Percentiles rank a stretch among this genome's conserved stretches.
Conservation (phyloP, 208 protist genomes). For the Leishmania lainsoni region DNA sequence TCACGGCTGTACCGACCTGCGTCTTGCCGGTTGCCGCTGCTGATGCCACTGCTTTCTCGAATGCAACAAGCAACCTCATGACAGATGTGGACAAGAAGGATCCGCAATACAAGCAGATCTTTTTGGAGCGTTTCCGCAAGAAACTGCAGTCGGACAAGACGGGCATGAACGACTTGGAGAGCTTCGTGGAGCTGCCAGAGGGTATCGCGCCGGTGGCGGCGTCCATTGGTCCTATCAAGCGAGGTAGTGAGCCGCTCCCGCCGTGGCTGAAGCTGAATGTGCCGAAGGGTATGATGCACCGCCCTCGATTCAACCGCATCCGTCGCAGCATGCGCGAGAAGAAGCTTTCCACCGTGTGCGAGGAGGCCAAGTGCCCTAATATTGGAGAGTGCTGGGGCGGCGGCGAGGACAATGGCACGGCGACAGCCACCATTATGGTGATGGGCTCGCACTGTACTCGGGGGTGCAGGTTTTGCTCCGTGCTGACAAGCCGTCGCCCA, state of each 20-base stretch:
- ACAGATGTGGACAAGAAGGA: slow-evolving; percentile 45
- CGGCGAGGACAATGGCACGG: slow-evolving; percentile 75
- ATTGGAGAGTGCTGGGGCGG: slow-evolving; percentile 98
- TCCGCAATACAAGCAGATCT: slow-evolving; percentile 70
- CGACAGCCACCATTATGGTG: slow-evolving; percentile 98
- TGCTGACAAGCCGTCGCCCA: slow-evolving; percentile 94
- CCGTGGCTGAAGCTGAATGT: slow-evolving; percentile 93
- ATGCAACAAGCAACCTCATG: slow-evolving; percentile 24
- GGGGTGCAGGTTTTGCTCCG: slow-evolving; percentile 98
- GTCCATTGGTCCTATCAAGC: slow-evolving; percentile 77
- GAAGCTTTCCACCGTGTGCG: slow-evolving; percentile 90
- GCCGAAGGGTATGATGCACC: slow-evolving; percentile 79
- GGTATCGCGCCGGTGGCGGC: slow-evolving; percentile 58
- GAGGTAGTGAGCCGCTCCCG: slow-evolving; percentile 84
- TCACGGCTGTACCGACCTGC: slow-evolving; percentile 9
- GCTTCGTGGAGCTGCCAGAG: slow-evolving; percentile 81
- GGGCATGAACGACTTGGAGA: slow-evolving; percentile 76
- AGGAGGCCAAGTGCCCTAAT: slow-evolving; percentile 98
- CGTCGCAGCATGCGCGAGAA: slow-evolving; percentile 81
- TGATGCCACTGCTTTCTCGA: slow-evolving; percentile 1
- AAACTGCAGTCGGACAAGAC: slow-evolving; percentile 64
- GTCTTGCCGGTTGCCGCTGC: slow-evolving; percentile 22
- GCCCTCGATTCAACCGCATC: slow-evolving; percentile 83
- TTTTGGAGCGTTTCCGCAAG: slow-evolving; percentile 76
- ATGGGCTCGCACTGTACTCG: slow-evolving; percentile 98